Base-by-base conservation (phyloP, 192 early-diverging fungal species). In the Coemansia sp. region DNA sequence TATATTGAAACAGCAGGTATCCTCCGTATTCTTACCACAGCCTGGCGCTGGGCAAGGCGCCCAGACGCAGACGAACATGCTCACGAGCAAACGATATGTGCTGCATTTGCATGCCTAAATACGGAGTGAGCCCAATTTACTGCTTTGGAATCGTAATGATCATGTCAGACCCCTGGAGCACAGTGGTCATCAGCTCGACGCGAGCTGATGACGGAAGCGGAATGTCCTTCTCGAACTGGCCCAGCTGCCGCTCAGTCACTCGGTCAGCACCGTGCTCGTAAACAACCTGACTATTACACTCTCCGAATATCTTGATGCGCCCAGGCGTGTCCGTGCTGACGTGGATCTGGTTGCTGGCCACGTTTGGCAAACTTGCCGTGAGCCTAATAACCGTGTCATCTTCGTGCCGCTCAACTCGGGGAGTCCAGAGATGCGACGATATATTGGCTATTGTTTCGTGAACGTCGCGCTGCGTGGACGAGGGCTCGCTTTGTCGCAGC, bases 171-270 rank as follows among this genome's bases (percentile, higher is more conserved):
- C 58, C 57, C 6, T 67, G 47, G 31, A 51, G 61, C 15, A 58
- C 25, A 13, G 59, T 60, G 18, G 63, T 56, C 45, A 70, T 66
- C 48, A 56, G 67, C 43, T 63, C 68, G 14, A 70, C 36, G 13
- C 53, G 35, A 11, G 68, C 74, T 4, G 39, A 35, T 0, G 48
- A 41, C 21, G 74, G 74, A 15, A 77, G 63, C 56, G 68, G 68
- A 23, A 77, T 60, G 49, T 70, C 68, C 51, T 77, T 77, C 55
- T 77, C 74, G 14, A 77, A 60, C 68, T 77, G 74, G 5, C 74
- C 74, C 18, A 77, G 74, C 63, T 63, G 62, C 7, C 59, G 53
- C 60, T 70, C 74, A 22, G 67, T 66, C 52, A 77, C 46, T 9
- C 45, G 41, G 43, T 70, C 74, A 25, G n/a, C 31, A n/a, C 60